Conservation (phyloP, 257 asterid genomes). For the Petunia secreta region DNA sequence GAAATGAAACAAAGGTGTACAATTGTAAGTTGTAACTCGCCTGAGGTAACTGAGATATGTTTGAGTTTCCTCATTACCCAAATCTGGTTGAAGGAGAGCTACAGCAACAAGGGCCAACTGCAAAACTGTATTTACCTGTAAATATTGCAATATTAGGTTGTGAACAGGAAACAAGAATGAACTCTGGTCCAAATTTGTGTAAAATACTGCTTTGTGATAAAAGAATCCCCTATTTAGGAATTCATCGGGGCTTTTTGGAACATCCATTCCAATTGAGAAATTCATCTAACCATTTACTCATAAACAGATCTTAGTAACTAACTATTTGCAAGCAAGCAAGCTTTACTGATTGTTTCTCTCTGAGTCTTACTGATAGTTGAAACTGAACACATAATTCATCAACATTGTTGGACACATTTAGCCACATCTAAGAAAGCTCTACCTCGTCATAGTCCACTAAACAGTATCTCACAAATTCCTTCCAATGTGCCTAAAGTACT, state of each 20-base stretch:
- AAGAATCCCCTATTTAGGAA: no score
- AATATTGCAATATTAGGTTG: not conserved
- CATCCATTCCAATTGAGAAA: no score
- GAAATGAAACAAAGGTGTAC: not conserved
- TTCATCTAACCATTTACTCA: no score
- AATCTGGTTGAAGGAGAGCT: constrained; percentile 92
- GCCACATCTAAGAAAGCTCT: not conserved
- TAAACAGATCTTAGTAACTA: no score
- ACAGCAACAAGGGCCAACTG: constrained; percentile 86
- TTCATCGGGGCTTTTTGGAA: no score
- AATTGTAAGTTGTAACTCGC: constrained; percentile 34
- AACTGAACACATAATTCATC: not conserved
- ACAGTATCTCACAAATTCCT: not conserved
- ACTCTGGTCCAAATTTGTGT: not conserved
- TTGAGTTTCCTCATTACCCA: constrained; percentile 76
- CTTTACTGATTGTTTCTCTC: not conserved
- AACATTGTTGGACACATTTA: not conserved
- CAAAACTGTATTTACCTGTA: constrained; percentile 84
- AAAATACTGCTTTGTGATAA: no score
- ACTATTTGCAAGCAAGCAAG: not conserved
- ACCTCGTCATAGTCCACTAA: not conserved
- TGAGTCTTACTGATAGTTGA: not conserved
- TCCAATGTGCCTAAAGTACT: not conserved
- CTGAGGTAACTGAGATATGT: constrained; percentile 64
- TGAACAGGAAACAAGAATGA: not conserved